Evolutionary conservation across 495 filamentous ascomycete genomes (phyloP), one percentile per base, ranked within the genome.

Genomic region (Neurospora sp.): DNA sequence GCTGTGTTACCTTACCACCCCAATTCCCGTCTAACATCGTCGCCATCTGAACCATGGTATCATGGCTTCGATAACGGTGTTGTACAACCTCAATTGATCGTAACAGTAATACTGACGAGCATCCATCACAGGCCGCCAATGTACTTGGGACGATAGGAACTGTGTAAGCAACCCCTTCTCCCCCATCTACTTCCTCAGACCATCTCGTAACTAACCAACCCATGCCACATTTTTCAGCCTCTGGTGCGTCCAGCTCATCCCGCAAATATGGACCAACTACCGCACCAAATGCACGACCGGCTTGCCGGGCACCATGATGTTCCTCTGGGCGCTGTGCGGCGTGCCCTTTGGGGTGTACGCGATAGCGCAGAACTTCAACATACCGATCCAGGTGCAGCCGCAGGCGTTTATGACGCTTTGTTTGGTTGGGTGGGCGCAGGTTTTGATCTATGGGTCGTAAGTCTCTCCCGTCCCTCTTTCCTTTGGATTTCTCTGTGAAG

Each of bases 301-400:
- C 0, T 83, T 94, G 1, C 92, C 92, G 5, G 88, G 85, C 0
- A 74, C 82, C 18, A 94, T 94, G 91, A 90, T 93, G 87, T 88
- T 93, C 71, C 78, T 93, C 2, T 94, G 91, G 91, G 89, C 89
- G 31, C 78, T 86, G 40, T 91, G 90, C 74, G 85, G 82, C 69
- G 79, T 84, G 11, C 84, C 86, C 0, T 83, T 87, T 53, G 83
- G 82, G 20, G 78, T 79, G 11, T 86, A 85, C 48, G 78, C 82
- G 12, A 74, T 84, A 12, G 78, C 79, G 14, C 83, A 93, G 84
- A 84, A 90, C 73, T 92, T 94, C 81, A 94, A 93, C 78, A 85
- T 92, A 44, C 90, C 91, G 0, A 79, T 94, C 16, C 91, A 93
- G 72, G 84, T 93, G 10, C 92, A 94, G 80, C 90, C 92, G 8